Evolutionary conservation across 768 basidiomycete genomes (phyloP).

Genomic region (Lactarius akahatsu): DNA sequence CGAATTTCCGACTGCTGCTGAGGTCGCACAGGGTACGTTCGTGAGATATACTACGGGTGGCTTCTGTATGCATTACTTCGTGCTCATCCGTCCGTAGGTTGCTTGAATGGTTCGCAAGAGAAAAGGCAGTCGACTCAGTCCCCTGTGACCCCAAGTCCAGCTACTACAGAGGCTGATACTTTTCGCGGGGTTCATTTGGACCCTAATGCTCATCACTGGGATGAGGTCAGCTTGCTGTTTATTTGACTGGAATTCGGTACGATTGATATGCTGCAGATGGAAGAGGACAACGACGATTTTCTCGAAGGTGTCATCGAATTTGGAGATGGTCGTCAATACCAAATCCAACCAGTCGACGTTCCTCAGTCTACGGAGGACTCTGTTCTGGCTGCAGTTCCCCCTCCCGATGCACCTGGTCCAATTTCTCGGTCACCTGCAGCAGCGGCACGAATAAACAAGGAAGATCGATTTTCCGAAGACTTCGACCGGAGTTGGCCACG

Average conservation of each 20-base stretch:
- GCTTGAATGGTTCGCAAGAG: constrained; percentile 36
- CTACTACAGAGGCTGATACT: constrained; percentile 83
- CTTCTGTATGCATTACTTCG: neutral
- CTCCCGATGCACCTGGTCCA: constrained; percentile 7
- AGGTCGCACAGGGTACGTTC: constrained; percentile 79
- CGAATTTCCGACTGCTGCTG: constrained; percentile 97
- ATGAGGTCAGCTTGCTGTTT: constrained; percentile 65
- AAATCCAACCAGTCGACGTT: constrained; percentile 55
- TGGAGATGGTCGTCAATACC: constrained; percentile 91
- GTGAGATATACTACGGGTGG: constrained; percentile 1
- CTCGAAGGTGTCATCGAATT: constrained; percentile 91
- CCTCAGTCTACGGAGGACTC: constrained; percentile 30
- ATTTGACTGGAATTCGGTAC: constrained; percentile 5
- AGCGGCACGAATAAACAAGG: constrained; percentile 65
- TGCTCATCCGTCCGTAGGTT: constrained; percentile 25
- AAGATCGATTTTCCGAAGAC: constrained; percentile 89
- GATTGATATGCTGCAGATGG: constrained; percentile 54
- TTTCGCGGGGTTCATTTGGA: constrained; percentile 93
- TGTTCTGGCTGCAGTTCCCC: neutral
- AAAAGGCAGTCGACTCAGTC: constrained; percentile 48
- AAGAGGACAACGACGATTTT: constrained; percentile 91
- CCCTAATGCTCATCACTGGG: constrained; percentile 96
- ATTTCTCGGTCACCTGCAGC: constrained; percentile 20
- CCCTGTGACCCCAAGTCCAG: constrained; percentile 56
- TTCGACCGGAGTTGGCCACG: constrained; percentile 97